phyloP scores from a whole-genome alignment of 371 early-diverging fungal genomes.

The Apophysomyces variabilis region DNA sequence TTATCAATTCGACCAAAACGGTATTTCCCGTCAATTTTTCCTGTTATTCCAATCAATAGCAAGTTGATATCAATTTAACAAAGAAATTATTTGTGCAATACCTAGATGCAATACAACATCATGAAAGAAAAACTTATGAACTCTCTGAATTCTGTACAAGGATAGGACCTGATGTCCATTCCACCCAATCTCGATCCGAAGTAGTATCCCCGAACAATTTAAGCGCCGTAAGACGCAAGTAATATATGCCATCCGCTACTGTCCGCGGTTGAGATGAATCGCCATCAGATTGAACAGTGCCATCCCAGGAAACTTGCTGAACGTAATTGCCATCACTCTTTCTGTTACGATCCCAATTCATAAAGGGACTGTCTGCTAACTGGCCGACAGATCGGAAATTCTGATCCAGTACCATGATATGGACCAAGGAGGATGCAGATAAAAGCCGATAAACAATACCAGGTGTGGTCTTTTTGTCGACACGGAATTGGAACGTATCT shows the following conservation, averaged over 20 bases:
- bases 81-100: conserved; percentile 4
- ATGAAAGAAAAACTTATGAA: neutral
- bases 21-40: conserved; percentile 4
- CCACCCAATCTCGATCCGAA: conserved; percentile 14
- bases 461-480: conserved; percentile 13
- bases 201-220: conserved; percentile 18
- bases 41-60: neutral
- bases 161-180: conserved; percentile 25
- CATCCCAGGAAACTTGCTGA: conserved; percentile 22
- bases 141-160: conserved; percentile 12
- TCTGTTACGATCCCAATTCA: conserved; percentile 31
- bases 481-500: conserved; percentile 22
- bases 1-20: neutral
- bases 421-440: conserved; percentile 18
- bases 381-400: conserved; percentile 13
- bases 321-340: conserved; percentile 7
- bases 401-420: conserved; percentile 17
- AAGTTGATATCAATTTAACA: neutral
- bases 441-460: conserved; percentile 27
- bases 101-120: neutral
- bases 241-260: conserved; percentile 16
- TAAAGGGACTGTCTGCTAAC: conserved; percentile 22
- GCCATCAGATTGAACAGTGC: conserved; percentile 14
- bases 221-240: conserved; percentile 15
- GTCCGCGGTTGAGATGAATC: neutral